Evolutionary conservation across 2,329 filamentous ascomycete genomes (phyloP), one percentile per base, ranked within the genome.

Genomic region (Ophiostoma triangulosporum): DNA sequence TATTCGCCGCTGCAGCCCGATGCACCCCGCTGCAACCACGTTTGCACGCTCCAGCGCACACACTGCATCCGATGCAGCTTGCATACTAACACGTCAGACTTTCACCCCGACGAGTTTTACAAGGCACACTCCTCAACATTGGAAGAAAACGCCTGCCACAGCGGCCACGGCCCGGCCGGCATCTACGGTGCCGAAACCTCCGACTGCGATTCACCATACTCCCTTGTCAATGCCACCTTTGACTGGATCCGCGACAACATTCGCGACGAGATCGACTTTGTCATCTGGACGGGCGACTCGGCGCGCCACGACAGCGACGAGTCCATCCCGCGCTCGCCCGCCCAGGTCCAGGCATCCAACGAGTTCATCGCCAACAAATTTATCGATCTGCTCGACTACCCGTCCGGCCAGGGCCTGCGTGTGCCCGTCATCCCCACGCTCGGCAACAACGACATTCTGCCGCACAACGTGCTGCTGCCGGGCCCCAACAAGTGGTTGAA

Each of bases 381-480:
- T 66, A 69, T 77, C 48, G 78, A 89, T 20, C 74, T 86, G 9
- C 95, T 96, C 35, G 72, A 76, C 40, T 71, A 78, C 59, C 72
- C 55, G 65, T 73, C 52, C 64, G 70, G 57, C 73, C 73, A 78
- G 52, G 78, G 80, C 54, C 76, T 89, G 55, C 68, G 75, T 12
- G 77, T 97, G 4, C 91, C 93, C 4, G 80, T 97, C 29, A 75
- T 98, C 20, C 90, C 93, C 0, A 96, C 84, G 0, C 83, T 96
- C 60, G 93, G 93, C 57, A 98, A 98, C 71, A 98, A 98, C 68
- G 93, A 98, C 64, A 90, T 98, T 55, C 80, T 96, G 56, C 93
- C 93, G 1, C 93, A 98, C 70, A 98, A 98, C 63, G 94, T 97
- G 64, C 82, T 98, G 65, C 73, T 81, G 40, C 75, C 80, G 1